Evolutionary conservation across 2,329 filamentous ascomycete genomes (phyloP), one percentile per base, ranked within the genome.

Genomic region (Verticillium tricorpus): DNA sequence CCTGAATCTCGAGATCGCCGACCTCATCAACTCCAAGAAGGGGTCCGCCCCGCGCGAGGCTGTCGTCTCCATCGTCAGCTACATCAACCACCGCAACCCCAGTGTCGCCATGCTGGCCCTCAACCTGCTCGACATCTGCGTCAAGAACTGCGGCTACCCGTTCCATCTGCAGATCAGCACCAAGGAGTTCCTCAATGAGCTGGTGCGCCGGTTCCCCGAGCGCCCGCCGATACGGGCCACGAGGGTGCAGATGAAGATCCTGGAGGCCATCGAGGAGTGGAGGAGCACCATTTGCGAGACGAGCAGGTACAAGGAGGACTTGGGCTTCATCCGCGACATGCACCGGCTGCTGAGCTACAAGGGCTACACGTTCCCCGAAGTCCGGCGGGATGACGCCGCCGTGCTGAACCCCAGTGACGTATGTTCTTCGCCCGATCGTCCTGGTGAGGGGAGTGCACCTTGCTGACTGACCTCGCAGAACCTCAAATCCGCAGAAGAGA

Each of bases 61-160:
- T 57, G 94, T 94, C 64, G 87, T 96, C 67, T 88, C 93, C 66
- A 97, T 98, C 67, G 94, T 97, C 70, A 89, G 90, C 77, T 93
- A 93, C 73, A 89, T 98, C 82, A 99, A 99, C 79, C 92, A 96
- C 77, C 91, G 95, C 74, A 99, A 98, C 74, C 91, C 93, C 64
- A 98, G 97, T 76, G 92, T 99, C 68, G 90, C 93, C 64, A 81
- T 99, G 67, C 85, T 98, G 63, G 94, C 95, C 63, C 84, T 98
- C 72, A 89, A 89, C 79, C 86, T 99, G 68, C 91, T 99, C 73
- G 95, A 99, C 75, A 98, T 98, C 66, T 98, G 95, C 77, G 95
- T 98, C 77, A 99, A 99, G 82, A 99, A 99, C 80, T 99, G 95
- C 83, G 95, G 95, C 70, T 99, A 99, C 74, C 93, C 95, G 1